Conservation (phyloP, 805 yeast species). For the Hagleromyces aurorensis region DNA sequence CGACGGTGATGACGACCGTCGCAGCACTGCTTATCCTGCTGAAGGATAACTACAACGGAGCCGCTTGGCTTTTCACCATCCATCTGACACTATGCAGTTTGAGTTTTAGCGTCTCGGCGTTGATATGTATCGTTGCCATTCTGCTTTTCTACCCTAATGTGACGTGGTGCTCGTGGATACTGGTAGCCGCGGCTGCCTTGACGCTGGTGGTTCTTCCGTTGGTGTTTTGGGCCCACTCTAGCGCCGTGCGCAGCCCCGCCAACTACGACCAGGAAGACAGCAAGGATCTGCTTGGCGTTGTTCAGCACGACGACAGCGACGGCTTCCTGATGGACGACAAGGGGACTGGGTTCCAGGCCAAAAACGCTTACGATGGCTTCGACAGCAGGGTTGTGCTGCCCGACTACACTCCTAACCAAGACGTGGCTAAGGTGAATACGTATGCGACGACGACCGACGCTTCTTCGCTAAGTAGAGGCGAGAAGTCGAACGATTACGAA, state of each 20-base stretch:
- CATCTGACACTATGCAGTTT: slow-evolving; percentile 40
- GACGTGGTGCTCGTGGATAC: slow-evolving; percentile 66
- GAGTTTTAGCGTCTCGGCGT: slow-evolving; percentile 46
- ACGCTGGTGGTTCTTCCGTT: slow-evolving; percentile 45
- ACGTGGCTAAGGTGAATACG: slow-evolving; percentile 3
- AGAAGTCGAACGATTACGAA: slow-evolving; percentile 3
- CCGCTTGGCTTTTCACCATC: slow-evolving; percentile 32
- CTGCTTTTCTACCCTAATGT: slow-evolving; percentile 57
- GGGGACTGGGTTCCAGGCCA: too few relatives aligned
- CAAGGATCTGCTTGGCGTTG: slow-evolving; percentile 8
- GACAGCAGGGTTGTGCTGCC: slow-evolving; percentile 1
- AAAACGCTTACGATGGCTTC: background rate
- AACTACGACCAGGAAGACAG: slow-evolving; percentile 18
- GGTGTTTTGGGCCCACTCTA: slow-evolving; percentile 35
- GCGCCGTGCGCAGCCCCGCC: slow-evolving; percentile 6
- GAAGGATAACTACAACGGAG: slow-evolving; percentile 10
- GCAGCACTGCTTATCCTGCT: slow-evolving; percentile 20
- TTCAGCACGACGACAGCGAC: slow-evolving; percentile 6
- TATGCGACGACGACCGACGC: slow-evolving; percentile 11
- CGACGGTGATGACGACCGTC: slow-evolving; percentile 32
- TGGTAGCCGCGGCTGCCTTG: slow-evolving; percentile 58
- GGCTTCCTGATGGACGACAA: too few relatives aligned
- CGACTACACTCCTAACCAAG: slow-evolving; percentile 3
- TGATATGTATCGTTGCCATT: slow-evolving; percentile 47
- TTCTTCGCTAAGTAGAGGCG: slow-evolving; percentile 6